phyloP scores from a whole-genome alignment of 2,329 filamentous ascomycete genomes.

The Cryoendolithus antarcticus region DNA sequence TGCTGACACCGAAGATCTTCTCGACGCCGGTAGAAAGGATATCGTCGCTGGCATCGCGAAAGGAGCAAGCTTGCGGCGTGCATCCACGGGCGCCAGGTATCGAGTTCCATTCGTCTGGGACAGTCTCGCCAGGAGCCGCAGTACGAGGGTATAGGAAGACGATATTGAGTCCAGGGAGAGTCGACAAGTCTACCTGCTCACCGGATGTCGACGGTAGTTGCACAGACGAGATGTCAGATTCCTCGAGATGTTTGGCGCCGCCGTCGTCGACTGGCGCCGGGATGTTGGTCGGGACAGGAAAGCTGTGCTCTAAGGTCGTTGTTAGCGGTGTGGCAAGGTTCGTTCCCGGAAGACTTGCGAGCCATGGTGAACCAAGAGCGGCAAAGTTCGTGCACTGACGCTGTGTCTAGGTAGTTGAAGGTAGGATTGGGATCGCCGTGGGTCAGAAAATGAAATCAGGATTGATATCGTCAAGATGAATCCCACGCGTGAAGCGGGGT shows the following conservation, averaged over 20 bases:
- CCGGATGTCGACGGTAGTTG: slow-evolving; percentile 23
- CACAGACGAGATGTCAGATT: slow-evolving; percentile 20
- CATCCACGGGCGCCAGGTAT: slow-evolving; percentile 34
- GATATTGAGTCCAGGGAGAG: slow-evolving; percentile 26
- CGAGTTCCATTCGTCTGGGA: slow-evolving; percentile 29
- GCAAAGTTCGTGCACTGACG: too few species aligned
- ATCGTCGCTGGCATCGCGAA: slow-evolving; percentile 22
- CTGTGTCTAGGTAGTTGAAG: too few species aligned
- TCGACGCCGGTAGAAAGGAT: slow-evolving; percentile 18
- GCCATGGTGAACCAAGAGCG: too few species aligned
- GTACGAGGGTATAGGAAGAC: slow-evolving; percentile 33
- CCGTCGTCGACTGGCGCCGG: slow-evolving; percentile 30
- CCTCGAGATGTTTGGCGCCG: slow-evolving; percentile 26
- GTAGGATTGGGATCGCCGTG: too few species aligned
- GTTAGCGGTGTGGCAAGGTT: too few species aligned
- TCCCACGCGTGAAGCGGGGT: too few species aligned
- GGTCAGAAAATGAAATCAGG: too few species aligned
- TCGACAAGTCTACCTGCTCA: slow-evolving; percentile 21
- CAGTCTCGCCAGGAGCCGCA: slow-evolving; percentile 26
- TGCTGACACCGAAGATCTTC: slow-evolving; percentile 29
- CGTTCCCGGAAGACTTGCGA: too few species aligned
- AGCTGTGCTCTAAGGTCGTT: too few species aligned
- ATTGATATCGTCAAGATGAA: too few species aligned
- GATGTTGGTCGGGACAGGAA: slow-evolving; percentile 21
- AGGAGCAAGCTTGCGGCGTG: slow-evolving; percentile 33